phyloP scores from a whole-genome alignment of 2,329 filamentous ascomycete genomes.

The Xylariaceae sp. region DNA sequence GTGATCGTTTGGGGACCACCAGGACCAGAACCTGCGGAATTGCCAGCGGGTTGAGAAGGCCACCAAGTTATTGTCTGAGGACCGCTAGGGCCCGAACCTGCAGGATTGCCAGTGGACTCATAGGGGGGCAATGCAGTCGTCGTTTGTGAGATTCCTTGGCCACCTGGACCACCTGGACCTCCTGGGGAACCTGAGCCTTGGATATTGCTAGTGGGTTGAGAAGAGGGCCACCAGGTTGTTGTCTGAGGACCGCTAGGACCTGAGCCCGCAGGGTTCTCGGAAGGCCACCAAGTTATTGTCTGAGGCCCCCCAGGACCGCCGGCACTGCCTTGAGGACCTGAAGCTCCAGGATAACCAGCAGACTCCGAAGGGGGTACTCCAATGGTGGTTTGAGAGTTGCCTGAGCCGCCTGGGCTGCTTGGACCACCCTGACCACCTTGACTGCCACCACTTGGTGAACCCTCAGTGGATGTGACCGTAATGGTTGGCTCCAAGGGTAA shows the following conservation, averaged over 20 bases:
- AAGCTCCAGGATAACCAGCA: not conserved
- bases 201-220: not conserved
- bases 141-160: conserved; percentile 7
- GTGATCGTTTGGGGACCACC: conserved; percentile 16
- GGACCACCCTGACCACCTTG: conserved; percentile 14
- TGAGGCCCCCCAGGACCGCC: not conserved
- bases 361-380: not conserved
- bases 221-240: not conserved
- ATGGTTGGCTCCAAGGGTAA: conserved; percentile 29
- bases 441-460: conserved; percentile 16
- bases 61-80: conserved; percentile 11
- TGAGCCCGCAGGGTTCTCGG: too few relatives aligned
- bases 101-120: not conserved
- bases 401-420: conserved; percentile 6
- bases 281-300: not conserved
- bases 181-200: not conserved
- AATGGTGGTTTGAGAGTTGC: not conserved
- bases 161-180: not conserved
- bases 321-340: too few relatives aligned
- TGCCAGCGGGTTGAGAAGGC: too few relatives aligned
- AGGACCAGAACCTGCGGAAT: not conserved
- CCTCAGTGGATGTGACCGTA: conserved; percentile 31
- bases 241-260: not conserved
- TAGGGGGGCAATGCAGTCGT: not conserved
- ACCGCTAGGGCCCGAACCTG: not conserved